Percentiles rank a stretch among this genome's conserved stretches.
Evolutionary conservation across 148 eudicot genomes (phyloP).

Genomic region (Bassia scoparia): DNA sequence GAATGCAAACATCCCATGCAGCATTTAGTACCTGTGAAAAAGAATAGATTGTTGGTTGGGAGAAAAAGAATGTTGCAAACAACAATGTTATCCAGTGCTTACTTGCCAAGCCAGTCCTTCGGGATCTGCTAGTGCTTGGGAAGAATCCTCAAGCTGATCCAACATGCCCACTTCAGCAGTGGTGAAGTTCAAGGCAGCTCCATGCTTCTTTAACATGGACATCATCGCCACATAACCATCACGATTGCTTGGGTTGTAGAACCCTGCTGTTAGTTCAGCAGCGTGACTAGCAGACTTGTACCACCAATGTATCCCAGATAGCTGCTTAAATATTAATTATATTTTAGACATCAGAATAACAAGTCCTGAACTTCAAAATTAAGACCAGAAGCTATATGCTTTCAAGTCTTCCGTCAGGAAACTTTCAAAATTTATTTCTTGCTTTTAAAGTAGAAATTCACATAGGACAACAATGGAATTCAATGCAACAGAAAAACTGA

Average conservation of each 20-base stretch:
- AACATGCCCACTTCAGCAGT: slow-evolving; percentile 54
- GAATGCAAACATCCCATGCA: slow-evolving; percentile 81
- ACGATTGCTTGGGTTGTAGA: slow-evolving; percentile 79
- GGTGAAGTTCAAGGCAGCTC: slow-evolving; percentile 52
- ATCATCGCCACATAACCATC: slow-evolving; percentile 79
- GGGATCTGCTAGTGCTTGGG: slow-evolving; percentile 71
- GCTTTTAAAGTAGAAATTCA: not conserved
- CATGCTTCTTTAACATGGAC: slow-evolving; percentile 81
- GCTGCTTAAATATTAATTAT: slow-evolving; percentile 45
- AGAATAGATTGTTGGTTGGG: not conserved
- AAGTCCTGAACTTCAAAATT: not conserved
- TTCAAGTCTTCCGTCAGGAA: no score
- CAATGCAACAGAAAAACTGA: not conserved
- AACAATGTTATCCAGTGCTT: slow-evolving; percentile 27
- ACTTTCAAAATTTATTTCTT: no score
- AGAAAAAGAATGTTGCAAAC: not conserved
- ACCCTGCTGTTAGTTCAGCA: slow-evolving; percentile 93
- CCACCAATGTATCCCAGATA: slow-evolving; percentile 88
- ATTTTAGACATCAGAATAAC: slow-evolving; percentile 16
- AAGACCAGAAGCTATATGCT: not conserved
- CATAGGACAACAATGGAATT: not conserved
- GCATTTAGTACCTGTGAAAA: slow-evolving; percentile 74
- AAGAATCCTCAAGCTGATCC: slow-evolving; percentile 44
- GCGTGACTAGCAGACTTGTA: slow-evolving; percentile 97
- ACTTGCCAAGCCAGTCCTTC: slow-evolving; percentile 93